Base-by-base conservation (phyloP, 148 eudicot species). In the Chenopodium berlandieri region DNA sequence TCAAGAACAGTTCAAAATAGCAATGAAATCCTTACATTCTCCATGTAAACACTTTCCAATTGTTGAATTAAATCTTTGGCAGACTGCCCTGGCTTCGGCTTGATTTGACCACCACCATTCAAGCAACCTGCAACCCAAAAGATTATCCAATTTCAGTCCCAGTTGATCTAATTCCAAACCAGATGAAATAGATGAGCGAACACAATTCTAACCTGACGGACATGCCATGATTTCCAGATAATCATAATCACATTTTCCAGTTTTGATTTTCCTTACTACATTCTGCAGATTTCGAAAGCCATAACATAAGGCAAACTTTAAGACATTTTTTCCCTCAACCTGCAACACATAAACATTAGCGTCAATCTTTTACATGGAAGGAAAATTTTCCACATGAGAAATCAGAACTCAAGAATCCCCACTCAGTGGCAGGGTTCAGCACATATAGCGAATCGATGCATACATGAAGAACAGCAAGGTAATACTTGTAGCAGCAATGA, bases 201-300 rank as follows among this genome's bases (percentile, higher is more conserved):
- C 23, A 60, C n/a, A 1, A 46, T 63, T 52, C 74, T 68, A 78
- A 97, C 99, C 98, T 89, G 99, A 94, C 77, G 98, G 98, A 86
- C 99, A 97, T 78, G 99, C 99, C 99, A 97, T 97, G 76, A 97
- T 91, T 91, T 97, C 98, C 80, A 97, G 54, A 82, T 88, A 97
- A 52, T 97, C 91, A 84, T 94, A 97, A 79, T 97, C 99, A 85
- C 94, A 92, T 88, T 89, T 92, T 65, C 97, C 97, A 76, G 48
- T 89, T 88, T 97, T 91, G 31, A 97, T 87, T 85, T 92, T 94
- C 78, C 95, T 87, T 46, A 97, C 98, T 73, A 97, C 84, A 84
- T 91, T 97, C 79, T 92, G 94, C 87, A 97, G 83, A 89, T 97
- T 97, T 65, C 99, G 90, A 82, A 97, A 97, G 27, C 99, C 99